phyloP scores from a whole-genome alignment of 2,329 filamentous ascomycete genomes.

The Nigrospora sphaerica region DNA sequence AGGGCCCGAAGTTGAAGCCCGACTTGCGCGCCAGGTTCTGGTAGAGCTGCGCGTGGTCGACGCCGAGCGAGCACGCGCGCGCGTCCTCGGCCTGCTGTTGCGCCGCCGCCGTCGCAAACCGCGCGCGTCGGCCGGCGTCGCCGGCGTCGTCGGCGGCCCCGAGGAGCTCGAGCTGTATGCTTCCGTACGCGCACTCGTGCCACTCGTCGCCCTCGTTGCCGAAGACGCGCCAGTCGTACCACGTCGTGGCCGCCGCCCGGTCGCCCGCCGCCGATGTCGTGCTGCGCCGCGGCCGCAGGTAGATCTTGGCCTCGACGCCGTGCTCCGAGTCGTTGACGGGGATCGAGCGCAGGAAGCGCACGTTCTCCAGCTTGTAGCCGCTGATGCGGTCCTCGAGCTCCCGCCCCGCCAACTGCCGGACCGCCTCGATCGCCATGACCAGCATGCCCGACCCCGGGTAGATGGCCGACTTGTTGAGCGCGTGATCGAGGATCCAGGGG shows the following conservation, averaged over 20 bases:
- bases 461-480: not conserved
- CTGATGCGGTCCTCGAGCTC: not conserved
- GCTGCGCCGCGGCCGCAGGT: constrained; percentile 20
- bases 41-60: constrained; percentile 16
- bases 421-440: constrained; percentile 9
- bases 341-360: constrained; percentile 8
- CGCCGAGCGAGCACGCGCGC: constrained; percentile 10
- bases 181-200: constrained; percentile 1
- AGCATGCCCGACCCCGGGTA: constrained; percentile 4
- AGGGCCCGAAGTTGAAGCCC: not conserved
- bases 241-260: constrained; percentile 7
- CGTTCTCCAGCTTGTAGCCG: constrained; percentile 1
- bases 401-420: constrained; percentile 4
- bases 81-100: constrained; percentile 11
- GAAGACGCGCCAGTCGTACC: constrained; percentile 26
- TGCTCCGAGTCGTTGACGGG: constrained; percentile 6
- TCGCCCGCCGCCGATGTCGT: constrained; percentile 4
- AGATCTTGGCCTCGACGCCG: constrained; percentile 24
- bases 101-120: constrained; percentile 10
- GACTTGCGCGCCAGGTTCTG: constrained; percentile 12
- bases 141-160: not conserved
- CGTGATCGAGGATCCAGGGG: constrained; percentile 5
- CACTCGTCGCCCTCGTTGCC: constrained; percentile 2
- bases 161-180: not conserved
- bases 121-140: constrained; percentile 12